These are phyloP conservation scores for Globisporangium abappressorium DNA, from an alignment of 352 stramenopile species.

Conservation along the genomic window DNA sequence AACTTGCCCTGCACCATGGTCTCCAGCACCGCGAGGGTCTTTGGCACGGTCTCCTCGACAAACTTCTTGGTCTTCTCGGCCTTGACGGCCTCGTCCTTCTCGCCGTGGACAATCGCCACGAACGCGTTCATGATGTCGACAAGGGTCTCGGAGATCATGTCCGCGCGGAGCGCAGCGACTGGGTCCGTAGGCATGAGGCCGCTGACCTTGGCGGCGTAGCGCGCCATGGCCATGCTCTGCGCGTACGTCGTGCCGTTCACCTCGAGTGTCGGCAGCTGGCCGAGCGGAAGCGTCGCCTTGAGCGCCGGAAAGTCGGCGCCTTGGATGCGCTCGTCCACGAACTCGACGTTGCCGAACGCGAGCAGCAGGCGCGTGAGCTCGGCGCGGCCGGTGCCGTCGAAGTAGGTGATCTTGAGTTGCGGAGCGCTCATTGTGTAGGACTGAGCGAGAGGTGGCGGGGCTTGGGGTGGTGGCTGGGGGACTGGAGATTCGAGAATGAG, in stretches of 20 bases:
- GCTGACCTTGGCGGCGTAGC: conserved; percentile 51
- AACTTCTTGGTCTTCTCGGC: conserved; percentile 31
- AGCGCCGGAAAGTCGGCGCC: conserved; percentile 40
- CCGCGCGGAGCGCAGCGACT: conserved; percentile 48
- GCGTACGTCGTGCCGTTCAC: conserved; percentile 46
- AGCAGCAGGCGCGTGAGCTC: conserved; percentile 66
- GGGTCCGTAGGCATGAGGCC: conserved; percentile 59
- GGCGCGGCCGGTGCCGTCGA: conserved; percentile 40
- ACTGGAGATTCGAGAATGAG: neutral
- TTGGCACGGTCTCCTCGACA: conserved; percentile 23
- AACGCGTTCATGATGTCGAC: conserved; percentile 33
- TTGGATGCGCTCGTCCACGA: conserved; percentile 54
- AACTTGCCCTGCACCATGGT: conserved; percentile 38
- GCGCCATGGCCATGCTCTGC: conserved; percentile 58
- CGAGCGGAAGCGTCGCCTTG: conserved; percentile 52
- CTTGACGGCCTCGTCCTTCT: conserved; percentile 35
- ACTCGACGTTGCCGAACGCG: conserved; percentile 46
- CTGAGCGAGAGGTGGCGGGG: neutral
- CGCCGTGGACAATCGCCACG: conserved; percentile 30
- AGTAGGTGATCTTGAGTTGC: conserved; percentile 73
- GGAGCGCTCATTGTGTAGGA: conserved; percentile 7
- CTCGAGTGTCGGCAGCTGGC: conserved; percentile 48
- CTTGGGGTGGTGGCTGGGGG: neutral
- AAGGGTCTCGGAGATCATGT: conserved; percentile 47
- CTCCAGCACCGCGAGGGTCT: conserved; percentile 20